These are phyloP conservation scores for Saccharata proteae DNA, from an alignment of 2,329 filamentous ascomycete species.

Conservation along the genomic window DNA sequence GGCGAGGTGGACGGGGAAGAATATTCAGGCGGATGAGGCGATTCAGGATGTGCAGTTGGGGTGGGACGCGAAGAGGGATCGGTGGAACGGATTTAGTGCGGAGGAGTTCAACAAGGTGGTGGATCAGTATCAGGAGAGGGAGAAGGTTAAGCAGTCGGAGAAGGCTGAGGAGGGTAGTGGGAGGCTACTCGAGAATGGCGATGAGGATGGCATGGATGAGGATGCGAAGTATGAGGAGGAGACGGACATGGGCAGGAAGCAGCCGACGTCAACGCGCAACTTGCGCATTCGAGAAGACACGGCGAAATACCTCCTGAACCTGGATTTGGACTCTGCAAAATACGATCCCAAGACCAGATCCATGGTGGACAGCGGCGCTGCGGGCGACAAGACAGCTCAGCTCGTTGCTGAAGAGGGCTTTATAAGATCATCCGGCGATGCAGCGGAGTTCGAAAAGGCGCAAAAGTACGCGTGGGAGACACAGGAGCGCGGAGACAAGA, in stretches of 20 bases:
- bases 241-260: conserved; percentile 89
- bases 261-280: conserved; percentile 82
- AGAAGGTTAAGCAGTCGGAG: conserved; percentile 52
- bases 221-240: conserved; percentile 74
- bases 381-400: conserved; percentile 65
- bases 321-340: conserved; percentile 91
- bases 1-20: conserved; percentile 80
- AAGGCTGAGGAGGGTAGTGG: conserved; percentile 33
- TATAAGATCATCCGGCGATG: conserved; percentile 77
- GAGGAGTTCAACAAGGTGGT: conserved; percentile 79
- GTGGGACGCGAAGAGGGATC: conserved; percentile 95
- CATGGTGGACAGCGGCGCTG: conserved; percentile 76
- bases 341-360: conserved; percentile 94
- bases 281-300: conserved; percentile 91
- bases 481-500: conserved; percentile 69
- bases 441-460: conserved; percentile 80
- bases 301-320: conserved; percentile 87
- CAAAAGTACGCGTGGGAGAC: conserved; percentile 91
- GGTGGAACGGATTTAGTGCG: conserved; percentile 96
- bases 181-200: no score
- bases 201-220: conserved; percentile 39
- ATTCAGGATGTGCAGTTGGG: conserved; percentile 76
- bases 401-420: conserved; percentile 90
- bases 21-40: conserved; percentile 87
- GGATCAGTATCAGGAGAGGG: conserved; percentile 77